Percentiles rank a stretch among this genome's conserved stretches.
Conservation (phyloP, 768 basidiomycete species). For the Tremella yokohamensis region DNA sequence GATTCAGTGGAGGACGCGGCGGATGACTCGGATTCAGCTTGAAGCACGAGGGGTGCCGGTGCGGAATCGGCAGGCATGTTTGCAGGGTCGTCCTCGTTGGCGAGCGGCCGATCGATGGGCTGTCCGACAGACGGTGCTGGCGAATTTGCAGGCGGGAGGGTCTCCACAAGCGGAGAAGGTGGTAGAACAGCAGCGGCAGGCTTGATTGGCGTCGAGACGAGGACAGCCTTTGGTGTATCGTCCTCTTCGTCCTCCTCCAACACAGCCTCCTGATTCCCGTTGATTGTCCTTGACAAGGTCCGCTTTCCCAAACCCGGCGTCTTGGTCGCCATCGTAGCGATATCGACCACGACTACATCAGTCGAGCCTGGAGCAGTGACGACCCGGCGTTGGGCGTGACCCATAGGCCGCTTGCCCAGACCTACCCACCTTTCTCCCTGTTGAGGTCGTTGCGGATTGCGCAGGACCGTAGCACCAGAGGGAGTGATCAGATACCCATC, state of each 20-base stretch:
- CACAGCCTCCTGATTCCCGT: neutral
- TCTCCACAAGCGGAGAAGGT: neutral
- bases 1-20: no score
- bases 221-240: neutral
- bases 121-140: no score
- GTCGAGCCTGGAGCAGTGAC: slow-evolving; percentile 27
- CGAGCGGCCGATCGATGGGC: no score
- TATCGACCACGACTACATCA: slow-evolving; percentile 1
- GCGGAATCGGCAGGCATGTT: no score
- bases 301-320: neutral
- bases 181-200: neutral
- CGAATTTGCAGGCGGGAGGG: no score
- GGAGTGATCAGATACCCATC: slow-evolving; percentile 6
- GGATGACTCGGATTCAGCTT: no score
- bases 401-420: slow-evolving; percentile 21
- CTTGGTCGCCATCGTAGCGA: neutral
- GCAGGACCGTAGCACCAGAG: neutral
- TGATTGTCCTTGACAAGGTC: neutral
- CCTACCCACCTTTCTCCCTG: slow-evolving; percentile 12
- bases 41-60: no score
- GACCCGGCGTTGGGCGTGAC: slow-evolving; percentile 35
- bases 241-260: slow-evolving; percentile 1
- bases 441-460: slow-evolving; percentile 1
- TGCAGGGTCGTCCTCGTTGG: no score
- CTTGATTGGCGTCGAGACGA: neutral